Percentiles rank a stretch among this genome's conserved stretches.
Conservation (phyloP, 2,329 filamentous ascomycete species). For the Colletotrichum sp. region DNA sequence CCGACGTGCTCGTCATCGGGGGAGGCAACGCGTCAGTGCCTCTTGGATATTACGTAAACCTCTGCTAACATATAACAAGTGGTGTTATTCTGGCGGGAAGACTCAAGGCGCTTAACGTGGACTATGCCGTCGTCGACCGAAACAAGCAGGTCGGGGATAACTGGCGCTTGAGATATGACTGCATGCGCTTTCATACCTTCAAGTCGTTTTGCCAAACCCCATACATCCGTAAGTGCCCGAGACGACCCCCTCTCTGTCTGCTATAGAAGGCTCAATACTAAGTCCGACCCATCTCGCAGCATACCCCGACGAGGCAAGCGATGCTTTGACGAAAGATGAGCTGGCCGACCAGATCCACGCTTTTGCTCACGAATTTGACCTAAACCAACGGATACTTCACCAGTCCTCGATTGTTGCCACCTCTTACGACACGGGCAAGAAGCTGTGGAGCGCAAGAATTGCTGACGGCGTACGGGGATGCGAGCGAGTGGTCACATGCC, state of each 20-base stretch:
- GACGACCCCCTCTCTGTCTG: fast-evolving
- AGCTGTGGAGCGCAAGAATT: constrained; percentile 32
- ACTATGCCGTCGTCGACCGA: constrained; percentile 39
- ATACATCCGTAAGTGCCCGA: constrained; percentile 30
- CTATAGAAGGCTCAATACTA: fast-evolving
- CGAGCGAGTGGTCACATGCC: constrained; percentile 12
- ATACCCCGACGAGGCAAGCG: constrained; percentile 22
- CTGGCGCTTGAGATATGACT: constrained; percentile 44
- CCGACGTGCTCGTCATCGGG: constrained; percentile 38
- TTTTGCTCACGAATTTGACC: constrained; percentile 33
- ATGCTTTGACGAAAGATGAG: constrained; percentile 27
- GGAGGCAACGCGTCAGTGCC: constrained; percentile 36
- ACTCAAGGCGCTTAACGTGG: constrained; percentile 40
- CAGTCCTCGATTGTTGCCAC: constrained; percentile 30
- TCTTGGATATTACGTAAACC: background rate
- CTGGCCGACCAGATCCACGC: constrained; percentile 27
- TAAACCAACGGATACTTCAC: constrained; percentile 32
- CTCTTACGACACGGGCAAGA: constrained; percentile 22
- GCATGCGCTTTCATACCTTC: constrained; percentile 42
- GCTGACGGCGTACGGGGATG: background rate
- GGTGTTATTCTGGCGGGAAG: constrained; percentile 37
- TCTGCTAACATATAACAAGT: background rate
- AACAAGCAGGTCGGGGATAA: constrained; percentile 41
- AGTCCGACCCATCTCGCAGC: background rate
- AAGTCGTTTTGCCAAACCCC: constrained; percentile 40